Base-by-base conservation (phyloP, 2,329 filamentous ascomycete genomes). In the Talaromyces islandicus region DNA sequence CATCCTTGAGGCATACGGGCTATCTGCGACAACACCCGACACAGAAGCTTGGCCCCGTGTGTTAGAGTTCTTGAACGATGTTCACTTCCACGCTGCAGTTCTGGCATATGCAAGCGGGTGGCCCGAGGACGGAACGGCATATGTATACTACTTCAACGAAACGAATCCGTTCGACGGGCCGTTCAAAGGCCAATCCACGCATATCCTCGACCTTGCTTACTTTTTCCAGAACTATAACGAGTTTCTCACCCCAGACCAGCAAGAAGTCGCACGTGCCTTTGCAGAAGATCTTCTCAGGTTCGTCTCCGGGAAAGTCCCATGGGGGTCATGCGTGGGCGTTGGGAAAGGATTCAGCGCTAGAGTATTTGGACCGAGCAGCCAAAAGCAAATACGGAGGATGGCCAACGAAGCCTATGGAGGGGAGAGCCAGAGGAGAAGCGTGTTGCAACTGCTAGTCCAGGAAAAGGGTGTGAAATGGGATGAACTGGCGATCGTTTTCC, bases 211-310 rank as follows among this genome's bases (percentile, higher is more conserved):
- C 35, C 64, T 78, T 12, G 72, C 73, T 0, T 79, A 74, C 52
- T 63, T 81, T 12, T 78, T 80, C 59, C 78, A 80, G 65, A 81
- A 80, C 48, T 79, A 74, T 65, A 74, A 73, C 10, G 72, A 80
- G 19, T 70, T 69, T 48, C 55, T 81, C 43, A 64, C 64, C 0
- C 63, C 67, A 1, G 64, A 67, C 7, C 75, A 79, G 58, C 63
- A 65, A 50, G 59, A 61, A 14, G 66, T 74, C 2, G 73, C 68
- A 2, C 64, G 64, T 12, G 57, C 59, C 2, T 76, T 78, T 61
- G 78, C 73, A 0, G 67, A 67, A 19, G 70, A 76, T 38, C 66
- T 78, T 5, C 68, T 79, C 60, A 68, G 65, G 7, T 80, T 79
- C 53, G 73, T 72, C 24, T 68, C 73, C 62, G 76, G 76, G 5